Evolutionary conservation across 495 filamentous ascomycete genomes (phyloP).

Genomic region (Penicillium tannophilum): DNA sequence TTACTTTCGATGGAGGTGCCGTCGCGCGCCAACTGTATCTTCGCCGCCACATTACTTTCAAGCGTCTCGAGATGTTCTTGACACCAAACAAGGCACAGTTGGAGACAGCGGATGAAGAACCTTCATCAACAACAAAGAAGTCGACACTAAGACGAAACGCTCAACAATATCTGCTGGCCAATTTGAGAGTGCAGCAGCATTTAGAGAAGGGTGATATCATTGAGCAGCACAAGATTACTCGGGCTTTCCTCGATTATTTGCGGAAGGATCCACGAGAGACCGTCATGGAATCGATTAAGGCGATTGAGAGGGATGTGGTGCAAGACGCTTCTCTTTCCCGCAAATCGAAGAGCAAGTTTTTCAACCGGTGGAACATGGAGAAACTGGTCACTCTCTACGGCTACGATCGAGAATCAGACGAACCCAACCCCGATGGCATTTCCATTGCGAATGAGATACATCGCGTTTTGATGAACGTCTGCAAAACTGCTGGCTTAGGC

Average conservation of each 20-base stretch:
- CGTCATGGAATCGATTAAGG: conserved; percentile 66
- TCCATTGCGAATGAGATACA: conserved; percentile 64
- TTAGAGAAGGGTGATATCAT: conserved; percentile 75
- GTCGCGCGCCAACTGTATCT: conserved; percentile 70
- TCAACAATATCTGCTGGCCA: conserved; percentile 70
- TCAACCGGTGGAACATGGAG: conserved; percentile 69
- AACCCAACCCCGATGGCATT: conserved; percentile 36
- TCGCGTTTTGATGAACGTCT: conserved; percentile 70
- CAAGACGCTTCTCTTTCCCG: conserved; percentile 68
- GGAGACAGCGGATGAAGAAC: conserved; percentile 55
- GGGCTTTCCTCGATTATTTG: conserved; percentile 68
- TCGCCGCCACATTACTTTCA: conserved; percentile 70
- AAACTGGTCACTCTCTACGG: conserved; percentile 72
- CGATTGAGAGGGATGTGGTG: conserved; percentile 65
- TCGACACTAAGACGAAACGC: conserved; percentile 78
- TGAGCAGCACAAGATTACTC: conserved; percentile 68
- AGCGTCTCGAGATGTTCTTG: conserved; percentile 62
- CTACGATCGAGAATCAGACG: conserved; percentile 51
- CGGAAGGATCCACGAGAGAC: conserved; percentile 72
- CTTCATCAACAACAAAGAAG: conserved; percentile 42
- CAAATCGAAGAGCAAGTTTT: conserved; percentile 68
- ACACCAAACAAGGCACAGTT: conserved; percentile 45
- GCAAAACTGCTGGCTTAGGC: conserved; percentile 68
- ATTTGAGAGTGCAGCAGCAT: conserved; percentile 68
- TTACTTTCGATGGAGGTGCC: conserved; percentile 78